A percentile compares a stretch with the other conserved stretches of the same genome.
phyloP scores from a whole-genome alignment of 768 basidiomycete species.

The Aureoboletus auriporus region DNA sequence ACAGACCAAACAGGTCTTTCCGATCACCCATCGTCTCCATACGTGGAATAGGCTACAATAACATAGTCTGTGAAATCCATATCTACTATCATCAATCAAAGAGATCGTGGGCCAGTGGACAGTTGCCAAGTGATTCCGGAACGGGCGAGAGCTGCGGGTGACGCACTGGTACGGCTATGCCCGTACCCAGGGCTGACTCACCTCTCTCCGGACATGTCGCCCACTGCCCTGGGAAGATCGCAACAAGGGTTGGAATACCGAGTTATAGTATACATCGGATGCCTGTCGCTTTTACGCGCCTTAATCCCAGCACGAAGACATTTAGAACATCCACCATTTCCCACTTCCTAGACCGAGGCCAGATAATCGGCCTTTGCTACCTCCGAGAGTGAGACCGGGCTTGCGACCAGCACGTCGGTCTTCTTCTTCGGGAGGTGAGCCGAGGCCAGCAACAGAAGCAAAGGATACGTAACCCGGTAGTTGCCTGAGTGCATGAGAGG shows the following conservation, averaged over 20 bases:
- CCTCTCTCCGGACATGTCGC: constrained; percentile 12
- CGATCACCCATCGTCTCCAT: constrained; percentile 1
- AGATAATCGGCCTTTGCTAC: constrained; percentile 16
- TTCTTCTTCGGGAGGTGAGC: constrained; percentile 49
- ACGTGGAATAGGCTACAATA: constrained; percentile 10
- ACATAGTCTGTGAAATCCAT: constrained; percentile 22
- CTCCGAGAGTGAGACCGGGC: constrained; percentile 18
- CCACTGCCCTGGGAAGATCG: neutral
- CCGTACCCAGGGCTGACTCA: constrained; percentile 20
- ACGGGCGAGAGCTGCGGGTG: constrained; percentile 2
- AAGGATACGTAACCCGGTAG: constrained; percentile 69
- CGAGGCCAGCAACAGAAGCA: constrained; percentile 61
- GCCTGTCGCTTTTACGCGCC: constrained; percentile 2
- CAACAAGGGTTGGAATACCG: constrained; percentile 8
- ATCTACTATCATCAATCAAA: constrained; percentile 17
- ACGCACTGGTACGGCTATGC: neutral
- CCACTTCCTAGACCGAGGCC: constrained; percentile 27
- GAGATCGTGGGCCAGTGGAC: neutral
- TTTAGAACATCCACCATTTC: constrained; percentile 32
- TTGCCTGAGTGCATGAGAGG: constrained; percentile 51
- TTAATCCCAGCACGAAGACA: neutral
- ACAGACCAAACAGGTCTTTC: constrained; percentile 7
- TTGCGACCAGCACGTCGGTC: constrained; percentile 29
- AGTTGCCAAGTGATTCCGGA: constrained; percentile 4
- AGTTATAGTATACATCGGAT: neutral